Percentiles rank a stretch among this genome's conserved stretches.
Conservation (phyloP, 176 grass and related monocot genomes). For the Phyllostachys edulis region DNA sequence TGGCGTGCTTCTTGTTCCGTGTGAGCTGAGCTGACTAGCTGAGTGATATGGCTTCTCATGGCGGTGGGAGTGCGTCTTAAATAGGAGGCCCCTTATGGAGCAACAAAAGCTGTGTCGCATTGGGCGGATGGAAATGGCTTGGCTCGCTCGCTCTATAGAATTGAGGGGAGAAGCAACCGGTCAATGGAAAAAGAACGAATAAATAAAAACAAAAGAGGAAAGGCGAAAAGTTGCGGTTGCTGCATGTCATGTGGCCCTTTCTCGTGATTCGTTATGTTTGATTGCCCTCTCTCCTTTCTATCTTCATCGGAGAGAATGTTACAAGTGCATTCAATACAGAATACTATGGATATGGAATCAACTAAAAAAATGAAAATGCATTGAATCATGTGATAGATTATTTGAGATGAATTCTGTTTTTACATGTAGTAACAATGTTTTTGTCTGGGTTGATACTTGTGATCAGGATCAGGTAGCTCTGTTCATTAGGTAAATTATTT, state of each 20-base stretch:
- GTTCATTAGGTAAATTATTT: neutral
- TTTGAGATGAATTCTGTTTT: neutral
- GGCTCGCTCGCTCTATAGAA: neutral
- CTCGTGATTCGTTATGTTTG: slow-evolving; percentile 67
- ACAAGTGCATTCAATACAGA: neutral
- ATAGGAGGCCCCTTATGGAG: slow-evolving; percentile 45
- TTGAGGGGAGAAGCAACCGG: slow-evolving; percentile 12
- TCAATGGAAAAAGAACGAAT: slow-evolving; percentile 51
- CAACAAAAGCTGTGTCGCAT: slow-evolving; percentile 41
- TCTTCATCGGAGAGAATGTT: slow-evolving; percentile 17
- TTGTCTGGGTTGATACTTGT: neutral
- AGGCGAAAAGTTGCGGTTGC: slow-evolving; percentile 38
- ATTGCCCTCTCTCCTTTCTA: slow-evolving; percentile 8
- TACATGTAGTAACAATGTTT: neutral
- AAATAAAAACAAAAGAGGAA: slow-evolving; percentile 38
- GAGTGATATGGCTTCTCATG: slow-evolving; percentile 39
- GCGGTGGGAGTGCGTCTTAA: slow-evolving; percentile 32
- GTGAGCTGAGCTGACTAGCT: neutral
- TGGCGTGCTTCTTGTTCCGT: neutral
- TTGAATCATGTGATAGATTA: neutral
- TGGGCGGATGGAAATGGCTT: slow-evolving; percentile 31
- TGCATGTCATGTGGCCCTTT: slow-evolving; percentile 9
- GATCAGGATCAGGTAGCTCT: neutral
- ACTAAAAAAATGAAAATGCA: neutral
- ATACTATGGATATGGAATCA: neutral